Conservation (phyloP, 208 protist genomes). For the Entamoeba dispar region DNA sequence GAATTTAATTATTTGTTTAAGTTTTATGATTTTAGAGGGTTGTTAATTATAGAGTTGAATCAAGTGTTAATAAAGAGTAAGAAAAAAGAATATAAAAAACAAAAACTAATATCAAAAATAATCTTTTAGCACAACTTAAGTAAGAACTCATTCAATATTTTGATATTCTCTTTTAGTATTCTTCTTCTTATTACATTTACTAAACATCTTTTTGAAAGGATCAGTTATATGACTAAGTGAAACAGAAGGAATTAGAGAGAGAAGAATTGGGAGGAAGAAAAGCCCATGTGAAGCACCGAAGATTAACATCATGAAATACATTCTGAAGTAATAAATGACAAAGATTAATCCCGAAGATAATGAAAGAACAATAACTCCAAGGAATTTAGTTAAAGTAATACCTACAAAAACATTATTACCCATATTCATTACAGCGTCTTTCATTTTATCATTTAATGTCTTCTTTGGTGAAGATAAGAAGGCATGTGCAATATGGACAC, state of each 20-base stretch:
- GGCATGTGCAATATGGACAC: slow-evolving; percentile 38
- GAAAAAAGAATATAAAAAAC: no score
- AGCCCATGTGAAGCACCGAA: slow-evolving; percentile 36
- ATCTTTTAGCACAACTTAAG: not conserved
- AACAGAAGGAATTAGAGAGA: slow-evolving; percentile 19
- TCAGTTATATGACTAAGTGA: not conserved
- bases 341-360: slow-evolving; percentile 34
- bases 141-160: not conserved
- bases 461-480: slow-evolving; percentile 7
- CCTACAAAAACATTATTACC: slow-evolving; percentile 30
- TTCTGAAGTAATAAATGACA: slow-evolving; percentile 39
- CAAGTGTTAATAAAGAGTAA: not conserved
- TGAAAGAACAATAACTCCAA: slow-evolving; percentile 37
- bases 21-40: not conserved
- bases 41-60: not conserved
- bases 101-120: not conserved
- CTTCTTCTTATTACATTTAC: not conserved
- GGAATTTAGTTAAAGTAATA: slow-evolving; percentile 42
- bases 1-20: not conserved
- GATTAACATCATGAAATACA: slow-evolving; percentile 42
- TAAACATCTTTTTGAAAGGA: not conserved
- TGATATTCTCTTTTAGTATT: not conserved
- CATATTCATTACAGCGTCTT: slow-evolving; percentile 26
- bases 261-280: slow-evolving; percentile 34
- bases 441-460: not conserved